Percentiles rank a stretch among this genome's conserved stretches.
These are phyloP conservation scores for Akanthomyces muscarius DNA, from an alignment of 2,329 filamentous ascomycete species.

Conservation along the genomic window DNA sequence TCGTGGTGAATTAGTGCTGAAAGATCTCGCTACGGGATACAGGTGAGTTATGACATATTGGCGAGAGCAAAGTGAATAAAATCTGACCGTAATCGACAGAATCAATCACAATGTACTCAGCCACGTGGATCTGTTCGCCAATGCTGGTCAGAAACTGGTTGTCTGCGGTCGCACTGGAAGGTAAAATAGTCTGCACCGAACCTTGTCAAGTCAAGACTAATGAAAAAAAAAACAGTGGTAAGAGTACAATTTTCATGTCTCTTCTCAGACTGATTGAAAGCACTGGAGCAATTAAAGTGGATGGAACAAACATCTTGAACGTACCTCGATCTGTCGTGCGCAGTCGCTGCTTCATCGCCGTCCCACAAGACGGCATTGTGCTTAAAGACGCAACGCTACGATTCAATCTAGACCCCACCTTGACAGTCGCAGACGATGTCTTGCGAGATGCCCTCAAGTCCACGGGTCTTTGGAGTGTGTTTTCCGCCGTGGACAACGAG, in stretches of 20 bases:
- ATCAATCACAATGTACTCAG: slow-evolving; percentile 19
- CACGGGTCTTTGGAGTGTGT: slow-evolving; percentile 16
- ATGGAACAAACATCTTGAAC: slow-evolving; percentile 26
- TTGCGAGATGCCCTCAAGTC: slow-evolving; percentile 18
- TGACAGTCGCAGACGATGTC: slow-evolving; percentile 4
- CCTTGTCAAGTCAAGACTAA: slow-evolving; percentile 17
- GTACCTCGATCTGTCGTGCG: slow-evolving; percentile 25
- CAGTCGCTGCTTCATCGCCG: slow-evolving; percentile 28
- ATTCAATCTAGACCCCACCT: slow-evolving; percentile 22
- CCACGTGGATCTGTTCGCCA: slow-evolving; percentile 20
- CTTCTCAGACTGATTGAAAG: slow-evolving; percentile 20
- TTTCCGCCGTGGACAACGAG: background rate
- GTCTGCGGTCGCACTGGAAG: slow-evolving; percentile 27
- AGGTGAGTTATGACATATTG: slow-evolving; percentile 10
- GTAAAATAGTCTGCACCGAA: slow-evolving; percentile 10
- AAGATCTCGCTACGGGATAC: slow-evolving; percentile 21
- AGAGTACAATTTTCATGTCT: slow-evolving; percentile 23
- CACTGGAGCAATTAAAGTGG: slow-evolving; percentile 27
- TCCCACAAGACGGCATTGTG: slow-evolving; percentile 29
- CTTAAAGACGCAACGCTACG: slow-evolving; percentile 21
- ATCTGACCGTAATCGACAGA: background rate
- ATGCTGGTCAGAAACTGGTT: slow-evolving; percentile 22
- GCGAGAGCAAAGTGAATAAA: background rate
- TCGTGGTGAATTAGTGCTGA: slow-evolving; percentile 19
- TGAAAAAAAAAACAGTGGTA: slow-evolving; percentile 25